These are phyloP conservation scores for Cutaneotrichosporon mucoides DNA, from an alignment of 1,284 basidiomycete genomes.

Conservation along the genomic window DNA sequence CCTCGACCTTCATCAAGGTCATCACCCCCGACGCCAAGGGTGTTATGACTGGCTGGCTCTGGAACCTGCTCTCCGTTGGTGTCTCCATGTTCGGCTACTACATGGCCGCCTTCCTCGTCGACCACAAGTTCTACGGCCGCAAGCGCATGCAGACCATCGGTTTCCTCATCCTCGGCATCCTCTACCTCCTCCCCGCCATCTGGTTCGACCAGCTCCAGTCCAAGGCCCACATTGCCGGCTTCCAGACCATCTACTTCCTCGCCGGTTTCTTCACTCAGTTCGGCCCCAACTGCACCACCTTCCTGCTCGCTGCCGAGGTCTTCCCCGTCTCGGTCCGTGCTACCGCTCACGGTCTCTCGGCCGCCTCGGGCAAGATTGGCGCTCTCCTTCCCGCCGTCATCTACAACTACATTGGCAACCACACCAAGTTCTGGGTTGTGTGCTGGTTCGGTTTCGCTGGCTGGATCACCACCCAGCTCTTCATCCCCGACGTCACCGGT, in stretches of 20 bases:
- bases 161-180: slow-evolving; percentile 52
- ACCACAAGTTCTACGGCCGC: slow-evolving; percentile 54
- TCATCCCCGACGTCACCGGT: slow-evolving; percentile 55
- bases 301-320: slow-evolving; percentile 52
- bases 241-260: slow-evolving; percentile 55
- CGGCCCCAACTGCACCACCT: slow-evolving; percentile 53
- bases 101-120: slow-evolving; percentile 55
- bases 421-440: slow-evolving; percentile 55
- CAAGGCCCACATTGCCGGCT: slow-evolving; percentile 46
- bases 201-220: slow-evolving; percentile 45
- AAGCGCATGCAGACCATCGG: slow-evolving; percentile 54
- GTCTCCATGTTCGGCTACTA: slow-evolving; percentile 55
- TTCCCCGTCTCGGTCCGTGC: slow-evolving; percentile 55
- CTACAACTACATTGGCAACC: slow-evolving; percentile 46
- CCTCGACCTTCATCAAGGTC: slow-evolving; percentile 51
- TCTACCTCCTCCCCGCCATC: slow-evolving; percentile 49
- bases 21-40: slow-evolving; percentile 49
- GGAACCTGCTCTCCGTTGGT: slow-evolving; percentile 54
- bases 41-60: slow-evolving; percentile 53
- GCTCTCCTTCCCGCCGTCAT: slow-evolving; percentile 51
- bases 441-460: slow-evolving; percentile 56
- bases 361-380: slow-evolving; percentile 53
- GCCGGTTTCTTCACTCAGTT: slow-evolving; percentile 56
- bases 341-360: slow-evolving; percentile 52
- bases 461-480: slow-evolving; percentile 51